Conservation (phyloP, 2,329 filamentous ascomycete genomes). For the Aciculosporium take region DNA sequence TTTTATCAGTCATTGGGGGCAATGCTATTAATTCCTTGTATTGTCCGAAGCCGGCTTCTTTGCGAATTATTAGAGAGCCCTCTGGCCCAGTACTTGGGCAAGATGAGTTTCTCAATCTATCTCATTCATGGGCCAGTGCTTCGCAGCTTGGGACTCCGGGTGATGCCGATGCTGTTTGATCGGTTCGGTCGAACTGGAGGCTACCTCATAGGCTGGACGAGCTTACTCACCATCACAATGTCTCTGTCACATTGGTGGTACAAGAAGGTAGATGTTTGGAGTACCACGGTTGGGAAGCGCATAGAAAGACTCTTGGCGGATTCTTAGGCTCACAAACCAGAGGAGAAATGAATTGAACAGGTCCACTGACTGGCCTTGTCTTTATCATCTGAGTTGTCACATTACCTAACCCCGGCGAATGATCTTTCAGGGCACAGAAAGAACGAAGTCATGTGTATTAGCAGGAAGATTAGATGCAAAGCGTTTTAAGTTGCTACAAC, state of each 20-base stretch:
- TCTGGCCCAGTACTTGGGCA: conserved; percentile 23
- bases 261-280: conserved; percentile 23
- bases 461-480: no score
- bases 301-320: conserved; percentile 14
- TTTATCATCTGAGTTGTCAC: no score
- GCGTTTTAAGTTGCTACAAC: no score
- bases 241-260: conserved; percentile 23
- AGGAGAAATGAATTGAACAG: neutral
- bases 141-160: conserved; percentile 43
- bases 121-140: conserved; percentile 40
- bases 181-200: conserved; percentile 17
- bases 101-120: conserved; percentile 27
- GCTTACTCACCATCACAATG: conserved; percentile 18
- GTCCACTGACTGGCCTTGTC: neutral
- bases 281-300: conserved; percentile 21
- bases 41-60: conserved; percentile 19
- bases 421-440: no score
- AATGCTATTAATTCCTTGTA: conserved; percentile 20
- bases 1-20: conserved; percentile 26
- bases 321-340: neutral
- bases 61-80: conserved; percentile 16
- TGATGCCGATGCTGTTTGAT: conserved; percentile 31
- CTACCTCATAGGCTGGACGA: conserved; percentile 18
- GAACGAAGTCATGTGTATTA: no score
- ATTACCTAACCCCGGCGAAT: no score